Conservation (phyloP, 176 grass and related monocot genomes). For the Cenchrus fungigraminus region DNA sequence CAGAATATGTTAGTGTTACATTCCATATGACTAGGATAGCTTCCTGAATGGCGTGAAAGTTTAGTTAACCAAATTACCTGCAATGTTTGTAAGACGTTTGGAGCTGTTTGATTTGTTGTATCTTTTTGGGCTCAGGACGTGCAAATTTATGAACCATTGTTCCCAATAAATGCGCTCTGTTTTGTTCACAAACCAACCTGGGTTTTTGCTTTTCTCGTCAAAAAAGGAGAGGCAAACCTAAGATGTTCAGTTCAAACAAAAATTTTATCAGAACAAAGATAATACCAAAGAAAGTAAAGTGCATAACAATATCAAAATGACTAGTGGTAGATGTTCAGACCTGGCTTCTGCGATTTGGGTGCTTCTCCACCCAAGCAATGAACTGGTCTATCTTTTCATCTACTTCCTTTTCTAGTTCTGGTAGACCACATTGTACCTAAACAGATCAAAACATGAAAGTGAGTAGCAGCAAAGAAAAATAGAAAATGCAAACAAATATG, state of each 20-base stretch:
- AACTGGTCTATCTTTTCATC: slow-evolving; percentile 94
- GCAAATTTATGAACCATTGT: slow-evolving; percentile 91
- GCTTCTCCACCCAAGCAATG: slow-evolving; percentile 82
- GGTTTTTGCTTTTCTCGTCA: slow-evolving; percentile 77
- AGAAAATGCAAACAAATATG: not conserved
- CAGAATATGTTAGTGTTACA: slow-evolving; percentile 9
- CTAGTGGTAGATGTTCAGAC: slow-evolving; percentile 32
- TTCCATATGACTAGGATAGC: not conserved
- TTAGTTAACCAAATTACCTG: slow-evolving; percentile 55
- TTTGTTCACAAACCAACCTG: slow-evolving; percentile 84
- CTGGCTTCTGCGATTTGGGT: slow-evolving; percentile 93
- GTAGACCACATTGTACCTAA: slow-evolving; percentile 91
- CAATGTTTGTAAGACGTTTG: slow-evolving; percentile 50
- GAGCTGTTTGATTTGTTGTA: slow-evolving; percentile 63
- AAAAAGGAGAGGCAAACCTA: slow-evolving; percentile 90
- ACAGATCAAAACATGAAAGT: slow-evolving; percentile 1
- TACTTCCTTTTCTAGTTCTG: slow-evolving; percentile 90
- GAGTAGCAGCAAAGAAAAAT: not conserved
- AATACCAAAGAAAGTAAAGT: slow-evolving; percentile 27
- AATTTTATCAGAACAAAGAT: slow-evolving; percentile 21
- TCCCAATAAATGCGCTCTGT: slow-evolving; percentile 88
- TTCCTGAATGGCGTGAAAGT: not conserved
- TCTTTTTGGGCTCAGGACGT: slow-evolving; percentile 62
- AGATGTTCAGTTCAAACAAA: slow-evolving; percentile 11
- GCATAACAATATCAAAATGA: slow-evolving; percentile 21